Conservation (phyloP, 1,284 basidiomycete genomes). For the Kalmanozyma brasiliensis region DNA sequence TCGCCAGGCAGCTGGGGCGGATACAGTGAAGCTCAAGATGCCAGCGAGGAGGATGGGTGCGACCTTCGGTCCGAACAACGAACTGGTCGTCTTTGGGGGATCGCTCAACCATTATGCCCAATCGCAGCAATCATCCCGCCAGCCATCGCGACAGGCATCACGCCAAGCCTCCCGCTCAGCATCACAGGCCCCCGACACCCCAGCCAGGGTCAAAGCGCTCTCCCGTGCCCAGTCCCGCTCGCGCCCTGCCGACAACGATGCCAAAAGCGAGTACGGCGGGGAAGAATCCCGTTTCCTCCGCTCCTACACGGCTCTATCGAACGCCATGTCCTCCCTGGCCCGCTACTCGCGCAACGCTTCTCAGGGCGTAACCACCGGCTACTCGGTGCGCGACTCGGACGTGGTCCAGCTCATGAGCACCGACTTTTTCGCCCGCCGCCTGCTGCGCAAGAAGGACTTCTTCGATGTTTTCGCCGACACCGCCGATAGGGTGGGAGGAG, state of each 20-base stretch:
- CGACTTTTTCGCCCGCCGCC: constrained; percentile 47
- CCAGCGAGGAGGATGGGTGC: constrained; percentile 40
- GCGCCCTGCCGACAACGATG: constrained; percentile 5
- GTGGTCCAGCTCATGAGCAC: constrained; percentile 59
- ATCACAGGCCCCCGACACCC: constrained; percentile 16
- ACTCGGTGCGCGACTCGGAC: constrained; percentile 54
- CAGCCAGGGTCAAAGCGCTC: constrained; percentile 15
- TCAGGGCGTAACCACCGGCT: constrained; percentile 30
- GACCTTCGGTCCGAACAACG: constrained; percentile 47
- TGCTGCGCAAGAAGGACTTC: constrained; percentile 42
- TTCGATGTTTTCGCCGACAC: constrained; percentile 33
- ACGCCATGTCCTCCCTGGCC: constrained; percentile 53
- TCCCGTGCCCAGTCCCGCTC: constrained; percentile 18
- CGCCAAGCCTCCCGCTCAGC: constrained; percentile 14
- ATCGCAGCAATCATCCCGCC: constrained; percentile 23
- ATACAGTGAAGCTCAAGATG: constrained; percentile 24
- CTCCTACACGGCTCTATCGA: constrained; percentile 54
- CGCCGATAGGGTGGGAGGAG: constrained; percentile 10
- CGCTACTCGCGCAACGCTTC: constrained; percentile 36
- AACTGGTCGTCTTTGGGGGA: constrained; percentile 48
- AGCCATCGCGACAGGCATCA: constrained; percentile 17
- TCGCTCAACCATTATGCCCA: constrained; percentile 23
- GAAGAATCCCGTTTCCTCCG: constrained; percentile 51
- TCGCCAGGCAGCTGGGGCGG: constrained; percentile 1
- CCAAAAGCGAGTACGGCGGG: constrained; percentile 14